Conservation (phyloP, 805 yeast species). For the Maudiozyma turicensis region DNA sequence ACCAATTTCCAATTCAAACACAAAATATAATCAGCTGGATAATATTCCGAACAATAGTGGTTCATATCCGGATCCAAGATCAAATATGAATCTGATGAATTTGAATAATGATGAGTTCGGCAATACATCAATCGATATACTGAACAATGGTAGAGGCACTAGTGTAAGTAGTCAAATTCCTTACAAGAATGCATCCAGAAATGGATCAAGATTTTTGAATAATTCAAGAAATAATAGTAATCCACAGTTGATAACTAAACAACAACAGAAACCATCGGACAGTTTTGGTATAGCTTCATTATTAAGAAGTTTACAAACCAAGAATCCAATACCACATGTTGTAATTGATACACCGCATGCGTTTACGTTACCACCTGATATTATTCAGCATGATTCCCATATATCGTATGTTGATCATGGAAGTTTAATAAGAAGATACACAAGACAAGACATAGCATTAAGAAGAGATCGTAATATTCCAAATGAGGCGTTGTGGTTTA, state of each 20-base stretch:
- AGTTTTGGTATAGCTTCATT: background rate
- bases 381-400: conserved; percentile 26
- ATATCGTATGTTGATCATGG: conserved; percentile 29
- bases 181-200: background rate
- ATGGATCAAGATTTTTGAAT: background rate
- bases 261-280: background rate
- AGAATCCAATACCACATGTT: conserved; percentile 10
- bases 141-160: background rate
- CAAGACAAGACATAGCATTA: conserved; percentile 16
- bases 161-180: background rate
- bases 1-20: background rate
- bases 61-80: background rate
- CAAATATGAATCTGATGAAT: background rate
- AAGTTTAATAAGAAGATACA: conserved; percentile 16
- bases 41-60: no score
- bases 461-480: conserved; percentile 14
- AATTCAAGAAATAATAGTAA: background rate
- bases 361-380: conserved; percentile 18
- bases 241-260: background rate
- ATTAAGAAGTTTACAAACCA: conserved; percentile 1
- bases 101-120: no score
- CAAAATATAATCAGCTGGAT: no score
- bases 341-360: conserved; percentile 23
- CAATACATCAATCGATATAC: no score
- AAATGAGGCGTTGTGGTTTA: conserved; percentile 52